Base-by-base conservation (phyloP, 75 land plant species). In the Picea glauca region DNA sequence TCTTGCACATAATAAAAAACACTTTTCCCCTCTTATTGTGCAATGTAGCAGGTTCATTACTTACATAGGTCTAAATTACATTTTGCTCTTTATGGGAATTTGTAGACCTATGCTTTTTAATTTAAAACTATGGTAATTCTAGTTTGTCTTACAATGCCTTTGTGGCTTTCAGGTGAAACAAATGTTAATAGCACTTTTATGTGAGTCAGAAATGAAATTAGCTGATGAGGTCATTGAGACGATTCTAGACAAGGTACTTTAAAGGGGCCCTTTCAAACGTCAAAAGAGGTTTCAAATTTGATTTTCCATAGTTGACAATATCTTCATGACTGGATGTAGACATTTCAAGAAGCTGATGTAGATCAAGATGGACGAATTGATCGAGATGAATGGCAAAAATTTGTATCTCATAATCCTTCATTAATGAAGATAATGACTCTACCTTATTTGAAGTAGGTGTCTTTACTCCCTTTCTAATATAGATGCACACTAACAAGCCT, bases 131-230 rank as follows among this genome's bases (percentile, higher is more conserved):
- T n/a, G n/a, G 11, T 70, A 40, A 70, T 17, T 40, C 50, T 43
- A 7, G 20, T n/a, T 8, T 70, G 0, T 75, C 40, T 38, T 60
- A 14, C 60, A 56, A 3, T 75, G 30, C 33, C 17, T 62, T 77
- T 74, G 1, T 56, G 5, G 67, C 60, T 82, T 59, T 54, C 92
- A 96, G 98, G 98, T 96, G 54, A 96, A 90, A 79, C 91, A 91
- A 85, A 96, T 96, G 98, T 64, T 94, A 59, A 83, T 93, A 77
- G 98, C 98, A 31, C 91, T 94, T 83, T 73, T 96, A 58, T 86
- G 86, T 74, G 98, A 96, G 83, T 94, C 98, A 60, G 98, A 94
- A 43, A 94, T 96, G 98, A 94, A 89, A 85, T 80, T 96, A 77
- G 80, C 99, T 63, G 99, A 96, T 76, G 99, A 92, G n/a, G 90